Evolutionary conservation across 2,329 filamentous ascomycete genomes (phyloP), one percentile per base, ranked within the genome.

Genomic region (Aspergillus sp.): DNA sequence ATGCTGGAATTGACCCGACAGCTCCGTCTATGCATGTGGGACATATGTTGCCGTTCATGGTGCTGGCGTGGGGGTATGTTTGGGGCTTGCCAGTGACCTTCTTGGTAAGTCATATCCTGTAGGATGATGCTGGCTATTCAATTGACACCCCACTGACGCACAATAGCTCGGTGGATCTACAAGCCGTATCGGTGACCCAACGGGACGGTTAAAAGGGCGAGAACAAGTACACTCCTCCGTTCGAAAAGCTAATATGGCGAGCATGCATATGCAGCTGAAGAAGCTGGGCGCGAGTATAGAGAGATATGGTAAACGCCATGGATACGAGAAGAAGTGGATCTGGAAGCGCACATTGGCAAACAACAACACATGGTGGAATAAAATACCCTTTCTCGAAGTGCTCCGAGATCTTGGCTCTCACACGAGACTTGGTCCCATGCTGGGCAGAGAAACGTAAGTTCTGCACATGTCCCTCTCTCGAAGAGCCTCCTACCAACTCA

Each of bases 311-410:
- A 71, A 73, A 49, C 86, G 83, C 58, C 85, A 88, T 65, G 86
- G 87, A 3, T 88, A 85, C 65, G 55, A 81, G 21, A 78, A 78
- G 54, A 76, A 86, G 42, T 86, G 81, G 78, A 79, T 83, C 4
- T 89, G 88, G 77, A 83, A 78, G 57, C 82, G 85, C 50, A 82
- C 81, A 19, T 64, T 97, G 34, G 70, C 86, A 23, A 95, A 96
- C 74, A 99, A 99, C 71, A 88, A 85, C 58, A 78, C 79, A 46
- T 99, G 94, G 94, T 84, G 92, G 76, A 83, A 88, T 59, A 83
- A 81, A 36, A 73, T 89, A 41, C 79, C 85, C 1, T 78, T 96
- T 42, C 77, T 90, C 45, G 88, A 96, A 43, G 82, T 97, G 47
- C 76, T 95, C 60, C 82, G 83, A 66, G 81, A 86, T 52, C 76